Base-by-base conservation (phyloP, 208 protist species). In the Crithidia bombi region DNA sequence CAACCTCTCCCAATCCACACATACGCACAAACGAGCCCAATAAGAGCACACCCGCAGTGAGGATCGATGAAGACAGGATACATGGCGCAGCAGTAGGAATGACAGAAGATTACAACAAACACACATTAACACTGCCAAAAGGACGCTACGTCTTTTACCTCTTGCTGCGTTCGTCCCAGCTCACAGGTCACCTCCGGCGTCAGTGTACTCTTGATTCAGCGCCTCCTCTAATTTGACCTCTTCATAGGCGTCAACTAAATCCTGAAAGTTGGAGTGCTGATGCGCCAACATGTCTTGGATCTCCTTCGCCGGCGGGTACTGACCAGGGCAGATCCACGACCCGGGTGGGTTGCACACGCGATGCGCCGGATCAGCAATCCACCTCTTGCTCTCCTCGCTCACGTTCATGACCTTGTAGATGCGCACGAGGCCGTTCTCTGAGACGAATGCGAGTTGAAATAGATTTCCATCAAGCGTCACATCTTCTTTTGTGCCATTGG, bases 391-490 rank as follows among this genome's bases (percentile, higher is more conserved):
- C 57, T 86, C 81, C 56, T 50, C 11, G 57, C 82, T 88, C 33
- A 92, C 86, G 49, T 95, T 86, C 70, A 93, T 86, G 28, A 99
- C 98, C 74, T 94, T 95, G 86, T 98, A 99, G 65, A 99, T 96
- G 69, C 98, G 86, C 39, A 99, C 97, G 28, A 99, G 84, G 80
- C 97, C 98, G 82, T 99, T 93, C 28, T 88, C 55, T 12, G 98
- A 97, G 2, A 94, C 97, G 87, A 96, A 99, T 17, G 90, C 96
- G 33, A 96, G 82, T 47, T 97, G 73, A 39, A 93, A 91, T n/a
- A 86, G 25, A 77, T 25, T 35, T 19, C 2, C 39, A 77, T 50
- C 5, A 36, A 58, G 15, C 4, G 21, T 21, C 25, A 14, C 5
- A 28, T 30, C 17, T 63, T 50, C 43, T 47, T 33, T 23, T 46